Base-by-base conservation (phyloP, 148 eudicot species). In the Salicornia ramosissima region DNA sequence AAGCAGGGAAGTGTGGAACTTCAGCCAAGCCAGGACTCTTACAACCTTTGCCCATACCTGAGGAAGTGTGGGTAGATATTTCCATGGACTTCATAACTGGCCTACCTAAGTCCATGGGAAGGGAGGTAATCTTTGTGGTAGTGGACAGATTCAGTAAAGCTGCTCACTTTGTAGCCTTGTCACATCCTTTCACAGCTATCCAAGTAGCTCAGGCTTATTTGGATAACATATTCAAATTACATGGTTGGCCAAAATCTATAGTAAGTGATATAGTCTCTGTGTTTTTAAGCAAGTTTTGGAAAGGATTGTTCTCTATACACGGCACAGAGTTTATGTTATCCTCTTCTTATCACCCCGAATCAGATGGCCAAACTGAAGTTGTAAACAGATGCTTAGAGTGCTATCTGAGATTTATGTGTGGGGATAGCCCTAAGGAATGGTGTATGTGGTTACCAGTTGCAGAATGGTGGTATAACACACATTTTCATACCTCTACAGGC, bases 321-420 rank as follows among this genome's bases (percentile, higher is more conserved):
- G 56, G 69, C 1, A 34, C 29, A 0, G 39, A 29, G 0, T 18
- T 46, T 0, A 8, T 2, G 13, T 10, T 66, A 4, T 66, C 69
- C 6, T 12, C 56, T 29, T 28, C 55, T 10, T 47, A 46, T 26
- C 69, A 68, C 45, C 71, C 61, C n/a, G n/a, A n/a, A n/a, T 52
- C 47, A 21, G 31, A 51, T 34, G 47, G 61, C 0, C 45, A 68
- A 21, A 69, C 62, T 54, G 36, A 54, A 22, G 36, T 69, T 31
- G 46, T 54, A 5, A 69, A 69, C 25, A 34, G 50, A 34, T 33
- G 62, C 16, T 12, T 68, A 39, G 60, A 68, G 22, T 36, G 18
- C 5, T 68, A 53, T 25, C 12, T 68, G 2, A 39, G 63, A 22
- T 69, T 62, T 25, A 31, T 69, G 18, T 19, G 46, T 24, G 11